phyloP scores from a whole-genome alignment of 176 grass and related monocot genomes.

The Lolium multiflorum region DNA sequence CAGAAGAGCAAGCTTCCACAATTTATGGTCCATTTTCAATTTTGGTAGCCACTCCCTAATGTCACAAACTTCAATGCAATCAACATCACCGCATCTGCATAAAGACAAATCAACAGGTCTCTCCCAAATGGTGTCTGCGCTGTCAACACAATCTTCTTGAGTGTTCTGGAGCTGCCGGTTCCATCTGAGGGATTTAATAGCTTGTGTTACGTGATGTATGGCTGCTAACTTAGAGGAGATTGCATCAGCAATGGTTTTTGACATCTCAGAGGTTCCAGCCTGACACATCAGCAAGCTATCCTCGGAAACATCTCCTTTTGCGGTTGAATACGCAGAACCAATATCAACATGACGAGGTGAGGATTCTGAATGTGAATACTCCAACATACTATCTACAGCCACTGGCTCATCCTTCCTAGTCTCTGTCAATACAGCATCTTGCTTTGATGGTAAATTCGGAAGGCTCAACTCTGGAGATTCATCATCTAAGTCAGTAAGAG shows the following conservation, averaged over 20 bases:
- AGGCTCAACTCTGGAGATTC: slow-evolving; percentile 71
- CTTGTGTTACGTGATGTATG: slow-evolving; percentile 96
- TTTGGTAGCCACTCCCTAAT: slow-evolving; percentile 98
- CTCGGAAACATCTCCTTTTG: slow-evolving; percentile 42
- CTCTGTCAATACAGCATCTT: slow-evolving; percentile 49
- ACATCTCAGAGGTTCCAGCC: slow-evolving; percentile 51
- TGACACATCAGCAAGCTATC: slow-evolving; percentile 76
- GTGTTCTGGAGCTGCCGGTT: slow-evolving; percentile 85
- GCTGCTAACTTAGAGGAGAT: slow-evolving; percentile 97
- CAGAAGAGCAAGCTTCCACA: slow-evolving; percentile 99
- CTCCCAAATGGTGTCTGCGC: slow-evolving; percentile 61
- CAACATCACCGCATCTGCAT: slow-evolving; percentile 88
- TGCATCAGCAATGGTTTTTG: slow-evolving; percentile 71
- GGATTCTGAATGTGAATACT: slow-evolving; percentile 44
- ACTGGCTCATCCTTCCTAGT: slow-evolving; percentile 38
- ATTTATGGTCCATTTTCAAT: slow-evolving; percentile 91
- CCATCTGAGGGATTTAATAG: slow-evolving; percentile 98
- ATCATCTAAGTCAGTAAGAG: slow-evolving; percentile 89
- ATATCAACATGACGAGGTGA: slow-evolving; percentile 34
- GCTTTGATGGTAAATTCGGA: slow-evolving; percentile 61
- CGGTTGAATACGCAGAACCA: slow-evolving; percentile 50
- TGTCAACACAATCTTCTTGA: slow-evolving; percentile 50
- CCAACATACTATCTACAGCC: slow-evolving; percentile 40
- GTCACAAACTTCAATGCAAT: slow-evolving; percentile 96
- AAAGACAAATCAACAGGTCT: slow-evolving; percentile 73